Evolutionary conservation across 108 stramenopile genomes (phyloP).

Genomic region (Cyclotella choctawhatcheeana): DNA sequence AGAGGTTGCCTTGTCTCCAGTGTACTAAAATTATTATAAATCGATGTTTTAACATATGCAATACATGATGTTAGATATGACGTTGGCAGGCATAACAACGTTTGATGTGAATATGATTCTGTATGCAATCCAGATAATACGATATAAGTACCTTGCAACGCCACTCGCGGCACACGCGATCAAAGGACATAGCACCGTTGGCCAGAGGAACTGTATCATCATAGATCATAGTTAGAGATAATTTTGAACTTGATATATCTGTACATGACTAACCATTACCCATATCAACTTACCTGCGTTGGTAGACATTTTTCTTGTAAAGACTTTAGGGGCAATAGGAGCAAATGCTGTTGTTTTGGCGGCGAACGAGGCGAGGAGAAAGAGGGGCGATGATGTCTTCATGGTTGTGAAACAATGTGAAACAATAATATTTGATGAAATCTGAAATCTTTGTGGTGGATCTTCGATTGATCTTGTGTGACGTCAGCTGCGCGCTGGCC

Average conservation of each 20-base stretch:
- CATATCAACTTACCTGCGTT: too few relatives aligned
- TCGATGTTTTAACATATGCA: too few relatives aligned
- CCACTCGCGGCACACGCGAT: conserved; percentile 90
- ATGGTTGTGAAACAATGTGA: background rate
- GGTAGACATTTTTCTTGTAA: conserved; percentile 44
- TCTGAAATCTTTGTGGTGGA: too few relatives aligned
- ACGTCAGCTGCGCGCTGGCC: too few relatives aligned
- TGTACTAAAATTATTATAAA: conserved; percentile 50
- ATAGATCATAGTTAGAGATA: too few relatives aligned
- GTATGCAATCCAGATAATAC: too few relatives aligned
- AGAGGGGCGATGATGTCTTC: conserved; percentile 27
- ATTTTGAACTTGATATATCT: too few relatives aligned
- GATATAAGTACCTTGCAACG: conserved; percentile 71
- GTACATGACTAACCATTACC: too few relatives aligned
- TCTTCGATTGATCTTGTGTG: too few relatives aligned
- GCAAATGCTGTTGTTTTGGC: background rate
- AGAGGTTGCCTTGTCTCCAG: conserved; percentile 79
- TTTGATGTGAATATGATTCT: too few relatives aligned
- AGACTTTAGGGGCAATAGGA: conserved; percentile 13
- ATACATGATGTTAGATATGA: background rate
- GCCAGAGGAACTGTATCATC: conserved; percentile 80
- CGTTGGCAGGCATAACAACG: too few relatives aligned
- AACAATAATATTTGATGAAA: background rate
- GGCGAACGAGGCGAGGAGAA: conserved; percentile 17
- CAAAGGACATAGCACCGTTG: conserved; percentile 86